phyloP scores from a whole-genome alignment of 805 yeast genomes.

The Nakazawaea ernobii region DNA sequence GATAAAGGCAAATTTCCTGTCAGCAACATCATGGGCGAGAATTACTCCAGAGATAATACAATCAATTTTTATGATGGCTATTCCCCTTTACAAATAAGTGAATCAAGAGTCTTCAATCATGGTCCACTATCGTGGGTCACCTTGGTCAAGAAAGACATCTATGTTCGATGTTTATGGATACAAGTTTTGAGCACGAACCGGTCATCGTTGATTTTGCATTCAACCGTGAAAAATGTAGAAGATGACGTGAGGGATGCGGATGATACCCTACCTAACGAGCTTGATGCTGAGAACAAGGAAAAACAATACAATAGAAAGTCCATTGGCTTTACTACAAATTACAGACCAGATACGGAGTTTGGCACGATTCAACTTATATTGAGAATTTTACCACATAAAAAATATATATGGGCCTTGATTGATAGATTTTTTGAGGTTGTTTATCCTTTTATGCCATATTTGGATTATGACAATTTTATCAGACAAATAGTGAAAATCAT shows the following conservation, averaged over 20 bases:
- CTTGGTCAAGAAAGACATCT: conserved; percentile 40
- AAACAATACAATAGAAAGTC: background rate
- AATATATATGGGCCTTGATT: conserved; percentile 34
- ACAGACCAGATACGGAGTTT: conserved; percentile 16
- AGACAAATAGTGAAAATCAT: conserved; percentile 26
- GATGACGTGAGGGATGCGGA: conserved; percentile 9
- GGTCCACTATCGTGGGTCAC: conserved; percentile 52
- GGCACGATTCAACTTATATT: conserved; percentile 25
- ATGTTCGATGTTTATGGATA: conserved; percentile 29
- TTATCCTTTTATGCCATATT: conserved; percentile 43
- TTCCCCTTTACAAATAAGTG: conserved; percentile 35
- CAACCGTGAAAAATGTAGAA: background rate
- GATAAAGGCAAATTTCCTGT: background rate
- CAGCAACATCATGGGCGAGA: no score
- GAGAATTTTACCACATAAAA: conserved; percentile 30
- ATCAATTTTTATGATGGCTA: conserved; percentile 38
- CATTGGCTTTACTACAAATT: background rate
- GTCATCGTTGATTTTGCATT: conserved; percentile 4
- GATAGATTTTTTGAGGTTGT: conserved; percentile 35
- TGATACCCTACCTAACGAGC: background rate
- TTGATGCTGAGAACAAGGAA: background rate
- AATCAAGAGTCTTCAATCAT: conserved; percentile 37
- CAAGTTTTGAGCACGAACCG: conserved; percentile 3
- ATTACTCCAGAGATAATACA: conserved; percentile 17
- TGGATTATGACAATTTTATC: conserved; percentile 33